phyloP scores from a whole-genome alignment of 257 asterid species.

The Paulownia fortunei region DNA sequence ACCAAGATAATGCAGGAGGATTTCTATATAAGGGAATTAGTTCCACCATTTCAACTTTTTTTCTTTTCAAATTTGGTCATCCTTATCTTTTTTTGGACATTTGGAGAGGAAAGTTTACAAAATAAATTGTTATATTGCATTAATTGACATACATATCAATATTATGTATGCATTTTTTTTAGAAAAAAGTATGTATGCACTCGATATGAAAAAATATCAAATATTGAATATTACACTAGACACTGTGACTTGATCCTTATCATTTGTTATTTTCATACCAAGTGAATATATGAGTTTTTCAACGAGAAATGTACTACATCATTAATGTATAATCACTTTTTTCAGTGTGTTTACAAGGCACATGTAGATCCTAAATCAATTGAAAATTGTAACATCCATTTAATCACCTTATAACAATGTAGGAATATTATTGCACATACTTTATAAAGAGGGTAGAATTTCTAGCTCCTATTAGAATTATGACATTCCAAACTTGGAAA shows the following conservation, averaged over 20 bases:
- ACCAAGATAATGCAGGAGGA: too few species aligned
- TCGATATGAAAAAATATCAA: too few species aligned
- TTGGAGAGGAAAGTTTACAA: constrained; percentile 18
- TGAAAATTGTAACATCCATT: background rate
- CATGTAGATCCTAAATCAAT: too few species aligned
- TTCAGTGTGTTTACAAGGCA: too few species aligned
- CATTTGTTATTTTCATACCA: background rate
- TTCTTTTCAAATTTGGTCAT: constrained; percentile 11
- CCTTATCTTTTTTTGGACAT: background rate
- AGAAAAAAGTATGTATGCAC: too few species aligned
- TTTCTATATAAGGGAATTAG: background rate
- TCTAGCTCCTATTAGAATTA: background rate
- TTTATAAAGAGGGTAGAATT: too few species aligned
- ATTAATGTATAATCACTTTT: too few species aligned
- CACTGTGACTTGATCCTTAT: too few species aligned
- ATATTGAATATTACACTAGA: too few species aligned
- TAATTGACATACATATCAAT: background rate
- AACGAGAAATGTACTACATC: too few species aligned
- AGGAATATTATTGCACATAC: background rate
- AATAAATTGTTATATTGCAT: background rate
- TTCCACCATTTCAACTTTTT: constrained; percentile 4
- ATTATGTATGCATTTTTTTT: background rate
- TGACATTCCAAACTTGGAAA: constrained; percentile 15
- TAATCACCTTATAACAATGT: background rate
- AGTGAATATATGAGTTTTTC: background rate